Evolutionary conservation across 805 yeast species (phyloP).

Genomic region (Starmerella bombi): DNA sequence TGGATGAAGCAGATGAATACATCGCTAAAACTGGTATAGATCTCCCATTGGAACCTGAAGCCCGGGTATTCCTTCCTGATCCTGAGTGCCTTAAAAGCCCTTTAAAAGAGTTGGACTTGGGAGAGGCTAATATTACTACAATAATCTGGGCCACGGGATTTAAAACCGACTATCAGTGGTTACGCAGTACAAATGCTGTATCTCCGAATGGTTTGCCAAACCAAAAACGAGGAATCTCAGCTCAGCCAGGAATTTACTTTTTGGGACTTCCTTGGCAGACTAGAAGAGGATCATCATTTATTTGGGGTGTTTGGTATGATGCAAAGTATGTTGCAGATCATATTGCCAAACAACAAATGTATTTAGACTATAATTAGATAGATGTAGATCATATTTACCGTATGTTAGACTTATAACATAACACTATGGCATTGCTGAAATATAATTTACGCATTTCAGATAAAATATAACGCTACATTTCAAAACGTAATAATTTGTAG

Average conservation of each 20-base stretch:
- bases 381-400: too few species aligned
- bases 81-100: slow-evolving; percentile 12
- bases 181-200: slow-evolving; percentile 7
- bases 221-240: slow-evolving; percentile 15
- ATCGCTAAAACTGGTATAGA: slow-evolving; percentile 9
- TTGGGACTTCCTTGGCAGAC: slow-evolving; percentile 19
- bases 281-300: slow-evolving; percentile 17
- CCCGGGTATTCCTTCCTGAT: slow-evolving; percentile 9
- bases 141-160: slow-evolving; percentile 19
- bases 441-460: too few species aligned
- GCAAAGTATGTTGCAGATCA: slow-evolving; percentile 15
- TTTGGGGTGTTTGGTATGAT: slow-evolving; percentile 20
- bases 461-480: too few species aligned
- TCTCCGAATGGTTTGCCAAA: slow-evolving; percentile 6
- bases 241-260: slow-evolving; percentile 16
- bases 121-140: slow-evolving; percentile 6
- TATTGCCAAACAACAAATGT: slow-evolving; percentile 11
- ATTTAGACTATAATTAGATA: slow-evolving; percentile 2
- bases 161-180: slow-evolving; percentile 14
- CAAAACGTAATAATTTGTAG: too few species aligned
- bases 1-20: slow-evolving; percentile 15
- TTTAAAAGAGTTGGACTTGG: slow-evolving; percentile 8
- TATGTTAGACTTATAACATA: too few species aligned
- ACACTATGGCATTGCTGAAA: too few species aligned
- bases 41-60: slow-evolving; percentile 14